These are phyloP conservation scores for Ustulina deusta DNA, from an alignment of 2,329 filamentous ascomycete species.

Conservation along the genomic window DNA sequence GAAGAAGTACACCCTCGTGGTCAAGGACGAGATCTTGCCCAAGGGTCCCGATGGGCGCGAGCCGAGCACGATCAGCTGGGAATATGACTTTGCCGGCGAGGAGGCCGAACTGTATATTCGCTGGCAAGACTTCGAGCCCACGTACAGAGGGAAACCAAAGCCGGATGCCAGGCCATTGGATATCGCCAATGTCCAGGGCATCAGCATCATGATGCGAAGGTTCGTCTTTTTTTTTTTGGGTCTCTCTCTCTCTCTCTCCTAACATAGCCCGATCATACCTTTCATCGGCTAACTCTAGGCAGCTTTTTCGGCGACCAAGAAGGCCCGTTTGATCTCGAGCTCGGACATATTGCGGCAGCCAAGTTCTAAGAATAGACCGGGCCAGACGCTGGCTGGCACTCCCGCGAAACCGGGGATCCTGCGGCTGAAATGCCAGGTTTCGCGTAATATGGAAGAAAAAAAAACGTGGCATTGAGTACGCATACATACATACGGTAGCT, in stretches of 20 bases:
- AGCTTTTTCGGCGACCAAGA: slow-evolving; percentile 83
- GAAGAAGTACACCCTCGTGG: slow-evolving; percentile 77
- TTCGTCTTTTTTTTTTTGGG: slow-evolving; percentile 52
- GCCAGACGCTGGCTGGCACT: not conserved
- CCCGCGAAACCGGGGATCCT: not conserved
- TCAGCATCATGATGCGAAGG: slow-evolving; percentile 87
- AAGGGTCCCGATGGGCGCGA: slow-evolving; percentile 74
- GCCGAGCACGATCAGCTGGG: slow-evolving; percentile 78
- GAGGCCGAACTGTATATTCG: slow-evolving; percentile 50
- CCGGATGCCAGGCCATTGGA: slow-evolving; percentile 71
- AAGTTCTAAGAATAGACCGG: not conserved
- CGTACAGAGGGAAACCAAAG: slow-evolving; percentile 77
- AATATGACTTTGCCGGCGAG: slow-evolving; percentile 71
- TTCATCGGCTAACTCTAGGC: slow-evolving; percentile 1
- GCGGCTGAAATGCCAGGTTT: not conserved
- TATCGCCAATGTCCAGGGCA: slow-evolving; percentile 69
- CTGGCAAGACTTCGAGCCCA: slow-evolving; percentile 69
- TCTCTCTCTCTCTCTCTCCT: not conserved
- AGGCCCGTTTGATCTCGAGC: slow-evolving; percentile 71
- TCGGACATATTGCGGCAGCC: slow-evolving; percentile 65
- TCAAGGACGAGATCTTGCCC: slow-evolving; percentile 76
- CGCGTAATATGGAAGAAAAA: not conserved
- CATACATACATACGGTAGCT: too few species aligned
- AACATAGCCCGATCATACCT: not conserved
- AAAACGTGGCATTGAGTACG: not conserved